Conservation (phyloP, 495 filamentous ascomycete species). For the Aspergillus nidulans region DNA sequence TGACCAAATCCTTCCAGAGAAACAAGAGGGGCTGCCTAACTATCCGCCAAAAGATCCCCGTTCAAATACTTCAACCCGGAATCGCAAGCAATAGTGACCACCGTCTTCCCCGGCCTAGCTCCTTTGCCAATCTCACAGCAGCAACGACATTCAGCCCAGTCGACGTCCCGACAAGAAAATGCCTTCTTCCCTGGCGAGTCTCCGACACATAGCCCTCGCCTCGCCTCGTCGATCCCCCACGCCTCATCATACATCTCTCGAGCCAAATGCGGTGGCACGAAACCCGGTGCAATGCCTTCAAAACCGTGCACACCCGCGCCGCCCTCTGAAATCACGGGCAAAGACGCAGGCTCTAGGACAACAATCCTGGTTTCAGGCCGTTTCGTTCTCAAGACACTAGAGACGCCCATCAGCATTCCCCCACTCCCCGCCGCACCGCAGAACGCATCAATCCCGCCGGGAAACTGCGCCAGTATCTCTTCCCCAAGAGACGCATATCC, state of each 20-base stretch:
- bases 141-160: slow-evolving; percentile 18
- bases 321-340: slow-evolving; percentile 10
- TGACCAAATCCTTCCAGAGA: too few species aligned
- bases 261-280: slow-evolving; percentile 10
- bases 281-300: slow-evolving; percentile 16
- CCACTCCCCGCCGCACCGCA: slow-evolving; percentile 12
- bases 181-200: slow-evolving; percentile 17
- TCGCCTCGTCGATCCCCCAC: slow-evolving; percentile 8
- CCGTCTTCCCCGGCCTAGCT: slow-evolving; percentile 11
- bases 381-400: slow-evolving; percentile 6
- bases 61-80: slow-evolving; percentile 17
- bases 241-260: slow-evolving; percentile 13
- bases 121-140: slow-evolving; percentile 10
- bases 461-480: slow-evolving; percentile 12
- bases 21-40: not conserved
- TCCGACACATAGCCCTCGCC: slow-evolving; percentile 8
- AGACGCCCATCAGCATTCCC: slow-evolving; percentile 16
- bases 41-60: slow-evolving; percentile 59
- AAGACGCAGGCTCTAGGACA: slow-evolving; percentile 12
- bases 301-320: slow-evolving; percentile 5
- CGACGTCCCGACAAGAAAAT: slow-evolving; percentile 14
- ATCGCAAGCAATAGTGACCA: slow-evolving; percentile 16
- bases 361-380: not conserved
- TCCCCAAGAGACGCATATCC: slow-evolving; percentile 9
- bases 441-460: slow-evolving; percentile 13